Evolutionary conservation across 805 yeast species (phyloP).

Genomic region (Crinitomyces ghanaensis): DNA sequence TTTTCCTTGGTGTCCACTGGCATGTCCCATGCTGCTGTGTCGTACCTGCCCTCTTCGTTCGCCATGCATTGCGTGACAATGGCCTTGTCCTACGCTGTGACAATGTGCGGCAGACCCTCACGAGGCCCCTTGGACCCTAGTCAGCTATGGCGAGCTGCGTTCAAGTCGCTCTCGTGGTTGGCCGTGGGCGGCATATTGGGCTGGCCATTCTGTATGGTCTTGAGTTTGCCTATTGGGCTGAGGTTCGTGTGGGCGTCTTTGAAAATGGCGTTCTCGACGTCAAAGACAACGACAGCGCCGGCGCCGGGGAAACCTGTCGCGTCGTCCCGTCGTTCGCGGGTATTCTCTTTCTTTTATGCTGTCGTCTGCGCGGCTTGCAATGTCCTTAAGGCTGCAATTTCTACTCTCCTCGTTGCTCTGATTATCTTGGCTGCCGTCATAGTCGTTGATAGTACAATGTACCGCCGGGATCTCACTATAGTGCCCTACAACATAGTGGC

Average conservation of each 20-base stretch:
- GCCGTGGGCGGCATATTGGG: constrained; percentile 70
- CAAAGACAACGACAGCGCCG: no score
- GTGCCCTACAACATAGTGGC: constrained; percentile 75
- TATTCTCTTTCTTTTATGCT: constrained; percentile 7
- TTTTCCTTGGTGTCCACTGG: constrained; percentile 62
- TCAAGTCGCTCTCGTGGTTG: constrained; percentile 28
- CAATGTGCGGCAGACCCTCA: no score
- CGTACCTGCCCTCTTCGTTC: constrained; percentile 73
- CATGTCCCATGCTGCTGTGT: constrained; percentile 77
- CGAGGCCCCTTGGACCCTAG: neutral
- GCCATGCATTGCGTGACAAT: constrained; percentile 41
- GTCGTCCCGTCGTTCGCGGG: constrained; percentile 8
- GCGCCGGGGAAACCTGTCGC: no score
- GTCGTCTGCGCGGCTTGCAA: constrained; percentile 6
- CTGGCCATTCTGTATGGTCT: constrained; percentile 76
- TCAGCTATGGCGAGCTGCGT: constrained; percentile 4
- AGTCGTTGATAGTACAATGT: constrained; percentile 41
- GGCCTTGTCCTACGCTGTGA: constrained; percentile 21
- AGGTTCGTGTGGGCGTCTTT: constrained; percentile 15
- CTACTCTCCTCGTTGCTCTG: constrained; percentile 15
- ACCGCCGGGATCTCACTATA: constrained; percentile 40
- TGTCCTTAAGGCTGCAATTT: constrained; percentile 11
- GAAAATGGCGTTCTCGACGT: no score
- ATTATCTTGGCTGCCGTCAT: constrained; percentile 20
- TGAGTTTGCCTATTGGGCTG: constrained; percentile 51